Percentiles rank a stretch among this genome's conserved stretches.
Evolutionary conservation across 192 early-diverging fungal species (phyloP).

Genomic region (Backusella tarrabulga): DNA sequence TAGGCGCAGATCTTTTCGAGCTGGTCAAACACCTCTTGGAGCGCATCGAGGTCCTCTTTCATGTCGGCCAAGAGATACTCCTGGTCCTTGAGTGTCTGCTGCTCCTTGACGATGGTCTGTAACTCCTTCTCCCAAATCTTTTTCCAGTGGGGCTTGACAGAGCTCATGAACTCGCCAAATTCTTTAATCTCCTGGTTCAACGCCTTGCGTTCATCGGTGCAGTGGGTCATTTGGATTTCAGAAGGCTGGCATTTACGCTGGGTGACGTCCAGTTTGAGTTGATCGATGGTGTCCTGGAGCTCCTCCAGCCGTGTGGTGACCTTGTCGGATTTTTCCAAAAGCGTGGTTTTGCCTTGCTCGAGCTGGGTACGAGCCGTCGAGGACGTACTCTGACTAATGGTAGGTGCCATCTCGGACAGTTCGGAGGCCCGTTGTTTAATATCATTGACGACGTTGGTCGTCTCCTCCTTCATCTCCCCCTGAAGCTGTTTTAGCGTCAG

Average conservation of each 20-base stretch:
- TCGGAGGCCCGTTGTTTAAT: constrained; percentile 18
- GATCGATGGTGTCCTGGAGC: constrained; percentile 64
- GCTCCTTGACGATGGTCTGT: constrained; percentile 78
- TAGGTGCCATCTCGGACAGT: background rate
- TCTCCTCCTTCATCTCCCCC: constrained; percentile 16
- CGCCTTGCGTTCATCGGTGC: constrained; percentile 48
- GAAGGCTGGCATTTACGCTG: constrained; percentile 66
- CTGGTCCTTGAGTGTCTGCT: constrained; percentile 77
- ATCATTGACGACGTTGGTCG: constrained; percentile 10
- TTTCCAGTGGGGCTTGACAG: constrained; percentile 72
- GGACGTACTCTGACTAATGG: background rate
- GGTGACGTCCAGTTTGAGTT: constrained; percentile 72
- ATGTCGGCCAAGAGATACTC: constrained; percentile 70
- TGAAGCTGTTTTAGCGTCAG: constrained; percentile 52
- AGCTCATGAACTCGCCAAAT: constrained; percentile 58
- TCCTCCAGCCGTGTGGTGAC: constrained; percentile 57
- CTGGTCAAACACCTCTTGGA: constrained; percentile 58
- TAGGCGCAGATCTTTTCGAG: constrained; percentile 61
- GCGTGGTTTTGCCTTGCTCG: constrained; percentile 51
- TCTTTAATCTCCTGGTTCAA: constrained; percentile 50
- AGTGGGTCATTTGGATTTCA: constrained; percentile 49
- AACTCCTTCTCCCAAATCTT: constrained; percentile 84
- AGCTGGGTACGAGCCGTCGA: constrained; percentile 25
- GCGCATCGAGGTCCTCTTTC: constrained; percentile 58
- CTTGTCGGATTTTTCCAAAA: constrained; percentile 44